These are phyloP conservation scores for Pythium plurisporium DNA, from an alignment of 352 stramenopile species.

Conservation along the genomic window DNA sequence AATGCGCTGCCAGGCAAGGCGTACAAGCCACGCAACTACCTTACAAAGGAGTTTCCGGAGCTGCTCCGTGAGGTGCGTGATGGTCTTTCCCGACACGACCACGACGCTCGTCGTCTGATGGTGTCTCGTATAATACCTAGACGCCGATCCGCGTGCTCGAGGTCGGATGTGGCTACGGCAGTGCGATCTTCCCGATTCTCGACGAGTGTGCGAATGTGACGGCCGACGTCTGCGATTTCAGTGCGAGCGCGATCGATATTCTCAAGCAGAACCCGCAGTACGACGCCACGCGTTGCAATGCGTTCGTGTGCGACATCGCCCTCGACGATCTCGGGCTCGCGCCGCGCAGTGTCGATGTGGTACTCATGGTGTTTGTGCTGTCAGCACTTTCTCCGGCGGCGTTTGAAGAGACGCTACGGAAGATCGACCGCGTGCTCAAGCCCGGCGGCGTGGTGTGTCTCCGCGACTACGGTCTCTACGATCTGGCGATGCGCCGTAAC, in stretches of 20 bases:
- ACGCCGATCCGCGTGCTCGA: conserved; percentile 56
- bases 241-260: conserved; percentile 69
- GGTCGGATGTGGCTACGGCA: conserved; percentile 85
- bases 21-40: conserved; percentile 82
- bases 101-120: not conserved
- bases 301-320: conserved; percentile 73
- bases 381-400: conserved; percentile 63
- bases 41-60: conserved; percentile 77
- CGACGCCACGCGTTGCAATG: conserved; percentile 44
- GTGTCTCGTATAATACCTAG: not conserved
- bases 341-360: conserved; percentile 58
- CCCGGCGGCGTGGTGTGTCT: conserved; percentile 78
- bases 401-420: conserved; percentile 45
- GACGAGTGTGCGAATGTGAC: conserved; percentile 52
- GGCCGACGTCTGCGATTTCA: conserved; percentile 81
- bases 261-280: conserved; percentile 48
- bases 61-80: conserved; percentile 30
- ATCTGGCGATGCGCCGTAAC: conserved; percentile 82
- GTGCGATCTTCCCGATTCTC: conserved; percentile 82
- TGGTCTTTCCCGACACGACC: too few relatives aligned
- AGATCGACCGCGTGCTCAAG: conserved; percentile 47
- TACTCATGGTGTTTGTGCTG: conserved; percentile 82
- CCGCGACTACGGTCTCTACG: conserved; percentile 84
- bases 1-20: conserved; percentile 74
- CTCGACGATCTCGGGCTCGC: conserved; percentile 46